Conservation (phyloP, 2,329 filamentous ascomycete genomes). For the Peltaster fructicola region DNA sequence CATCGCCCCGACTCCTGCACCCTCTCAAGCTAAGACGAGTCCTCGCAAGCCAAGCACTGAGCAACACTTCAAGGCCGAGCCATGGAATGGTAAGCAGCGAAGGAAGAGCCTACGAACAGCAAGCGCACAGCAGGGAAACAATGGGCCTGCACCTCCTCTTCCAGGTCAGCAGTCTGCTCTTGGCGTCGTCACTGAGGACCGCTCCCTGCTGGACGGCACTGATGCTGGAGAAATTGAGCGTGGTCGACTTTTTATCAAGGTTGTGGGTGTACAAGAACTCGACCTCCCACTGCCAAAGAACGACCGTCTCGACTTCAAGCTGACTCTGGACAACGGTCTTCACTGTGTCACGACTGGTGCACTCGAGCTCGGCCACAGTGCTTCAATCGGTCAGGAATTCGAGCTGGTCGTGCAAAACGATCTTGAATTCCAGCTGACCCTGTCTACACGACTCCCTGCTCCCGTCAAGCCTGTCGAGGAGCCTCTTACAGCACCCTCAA, state of each 20-base stretch:
- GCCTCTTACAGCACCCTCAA: slow-evolving; percentile 23
- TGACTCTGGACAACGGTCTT: slow-evolving; percentile 94
- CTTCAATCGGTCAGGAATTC: slow-evolving; percentile 94
- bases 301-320: slow-evolving; percentile 82
- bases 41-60: slow-evolving; percentile 61
- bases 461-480: slow-evolving; percentile 33
- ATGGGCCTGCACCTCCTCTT: slow-evolving; percentile 59
- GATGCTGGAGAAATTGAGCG: slow-evolving; percentile 69
- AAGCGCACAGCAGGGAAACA: slow-evolving; percentile 24
- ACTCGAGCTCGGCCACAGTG: slow-evolving; percentile 79
- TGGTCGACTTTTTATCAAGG: slow-evolving; percentile 89
- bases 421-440: slow-evolving; percentile 93
- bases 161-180: slow-evolving; percentile 66
- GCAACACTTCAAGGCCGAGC: slow-evolving; percentile 90
- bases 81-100: slow-evolving; percentile 74
- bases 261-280: slow-evolving; percentile 93
- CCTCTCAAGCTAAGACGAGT: slow-evolving; percentile 41
- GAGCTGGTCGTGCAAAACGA: slow-evolving; percentile 94
- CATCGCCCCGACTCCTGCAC: slow-evolving; percentile 28
- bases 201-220: slow-evolving; percentile 39
- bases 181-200: slow-evolving; percentile 52
- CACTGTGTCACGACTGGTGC: slow-evolving; percentile 95
- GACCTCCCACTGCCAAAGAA: slow-evolving; percentile 80
- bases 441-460: slow-evolving; percentile 86
- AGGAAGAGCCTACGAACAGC: slow-evolving; percentile 44